Percentiles rank a stretch among this genome's conserved stretches.
These are phyloP conservation scores for Geosmithia morbida DNA, from an alignment of 2,329 filamentous ascomycete genomes.

Conservation along the genomic window DNA sequence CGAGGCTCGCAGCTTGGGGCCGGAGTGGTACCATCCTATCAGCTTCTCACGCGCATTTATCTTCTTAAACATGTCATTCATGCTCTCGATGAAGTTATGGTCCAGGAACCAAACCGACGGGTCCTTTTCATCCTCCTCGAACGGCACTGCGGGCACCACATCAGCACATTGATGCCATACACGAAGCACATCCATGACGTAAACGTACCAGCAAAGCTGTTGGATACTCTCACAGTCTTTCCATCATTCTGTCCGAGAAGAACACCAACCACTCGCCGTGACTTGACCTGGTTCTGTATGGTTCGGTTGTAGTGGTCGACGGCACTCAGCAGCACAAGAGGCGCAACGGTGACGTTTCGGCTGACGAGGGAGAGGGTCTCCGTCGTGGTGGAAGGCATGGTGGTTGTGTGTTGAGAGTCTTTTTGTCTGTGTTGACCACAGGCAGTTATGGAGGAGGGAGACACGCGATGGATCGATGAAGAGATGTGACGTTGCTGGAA, in stretches of 20 bases:
- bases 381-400: conserved; percentile 91
- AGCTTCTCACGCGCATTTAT: conserved; percentile 98
- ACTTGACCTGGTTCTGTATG: conserved; percentile 66
- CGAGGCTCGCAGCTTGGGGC: conserved; percentile 88
- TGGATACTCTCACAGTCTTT: conserved; percentile 91
- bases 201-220: conserved; percentile 83
- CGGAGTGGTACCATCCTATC: conserved; percentile 99
- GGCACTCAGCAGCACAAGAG: conserved; percentile 90
- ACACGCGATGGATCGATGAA: not conserved
- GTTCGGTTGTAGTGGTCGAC: conserved; percentile 97
- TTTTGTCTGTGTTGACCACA: conserved; percentile 1
- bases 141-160: conserved; percentile 52
- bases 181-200: not conserved
- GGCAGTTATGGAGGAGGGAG: not conserved
- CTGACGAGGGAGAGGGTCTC: conserved; percentile 92
- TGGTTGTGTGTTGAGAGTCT: conserved; percentile 12
- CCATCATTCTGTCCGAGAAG: conserved; percentile 92
- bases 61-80: conserved; percentile 99
- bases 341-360: conserved; percentile 90
- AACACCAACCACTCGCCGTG: conserved; percentile 80
- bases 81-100: conserved; percentile 98
- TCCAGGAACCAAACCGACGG: conserved; percentile 98
- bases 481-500: not conserved
- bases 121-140: conserved; percentile 98
- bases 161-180: not conserved